Evolutionary conservation across 345 rosid genomes (phyloP).

Genomic region (Gossypium thurberi): DNA sequence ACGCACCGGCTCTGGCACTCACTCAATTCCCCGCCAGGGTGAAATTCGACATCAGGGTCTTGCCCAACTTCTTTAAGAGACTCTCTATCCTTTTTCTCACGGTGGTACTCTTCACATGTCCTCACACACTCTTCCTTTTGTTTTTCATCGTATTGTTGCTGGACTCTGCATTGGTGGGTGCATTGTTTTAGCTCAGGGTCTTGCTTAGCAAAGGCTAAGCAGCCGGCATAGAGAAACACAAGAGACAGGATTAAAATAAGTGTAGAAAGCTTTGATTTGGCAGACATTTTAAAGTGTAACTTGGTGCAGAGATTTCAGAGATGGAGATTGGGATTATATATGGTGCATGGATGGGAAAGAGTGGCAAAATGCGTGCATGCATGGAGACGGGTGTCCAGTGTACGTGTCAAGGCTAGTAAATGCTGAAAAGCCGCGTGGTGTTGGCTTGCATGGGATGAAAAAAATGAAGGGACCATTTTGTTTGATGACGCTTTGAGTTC

Average conservation of each 20-base stretch:
- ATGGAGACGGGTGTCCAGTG: slow-evolving; percentile 6
- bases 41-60: not conserved
- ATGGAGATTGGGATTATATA: not conserved
- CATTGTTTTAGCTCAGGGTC: slow-evolving; percentile 48
- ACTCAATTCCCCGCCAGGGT: slow-evolving; percentile 8
- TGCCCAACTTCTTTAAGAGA: not conserved
- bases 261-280: slow-evolving; percentile 7
- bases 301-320: not conserved
- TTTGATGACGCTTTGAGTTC: not conserved
- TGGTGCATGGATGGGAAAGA: not conserved
- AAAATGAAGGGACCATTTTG: too few relatives aligned
- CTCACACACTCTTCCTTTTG: slow-evolving; percentile 23
- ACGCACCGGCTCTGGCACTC: slow-evolving; percentile 33
- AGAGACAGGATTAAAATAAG: slow-evolving; percentile 17
- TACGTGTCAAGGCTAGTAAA: slow-evolving; percentile 4
- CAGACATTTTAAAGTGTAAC: slow-evolving; percentile 4
- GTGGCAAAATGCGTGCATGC: slow-evolving; percentile 1
- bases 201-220: slow-evolving; percentile 22
- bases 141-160: slow-evolving; percentile 19
- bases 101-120: slow-evolving; percentile 31
- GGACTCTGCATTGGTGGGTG: slow-evolving; percentile 39
- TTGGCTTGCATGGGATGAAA: not conserved
- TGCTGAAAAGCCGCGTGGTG: not conserved
- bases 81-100: slow-evolving; percentile 19
- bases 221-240: slow-evolving; percentile 16